These are phyloP conservation scores for Nemania sp. DNA, from an alignment of 2,329 filamentous ascomycete genomes.

Conservation along the genomic window DNA sequence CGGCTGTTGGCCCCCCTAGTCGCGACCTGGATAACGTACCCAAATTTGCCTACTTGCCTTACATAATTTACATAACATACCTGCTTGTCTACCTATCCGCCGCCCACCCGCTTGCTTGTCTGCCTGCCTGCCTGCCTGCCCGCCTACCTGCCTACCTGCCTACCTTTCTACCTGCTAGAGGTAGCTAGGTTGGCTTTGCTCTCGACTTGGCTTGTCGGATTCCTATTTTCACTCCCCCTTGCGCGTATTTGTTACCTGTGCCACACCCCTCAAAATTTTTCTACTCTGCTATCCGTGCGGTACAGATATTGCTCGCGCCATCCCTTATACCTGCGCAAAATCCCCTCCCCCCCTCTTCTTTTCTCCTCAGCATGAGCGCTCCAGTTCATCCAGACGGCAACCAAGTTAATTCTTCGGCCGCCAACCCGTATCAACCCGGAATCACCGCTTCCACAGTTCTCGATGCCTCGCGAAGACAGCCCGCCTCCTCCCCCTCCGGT, in stretches of 20 bases:
- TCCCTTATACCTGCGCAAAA: conserved; percentile 34
- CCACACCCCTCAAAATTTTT: conserved; percentile 41
- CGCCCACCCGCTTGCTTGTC: too few species aligned
- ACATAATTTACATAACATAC: too few species aligned
- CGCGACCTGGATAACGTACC: conserved; percentile 32
- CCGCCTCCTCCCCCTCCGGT: conserved; percentile 64
- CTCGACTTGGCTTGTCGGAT: conserved; percentile 38
- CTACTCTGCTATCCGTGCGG: conserved; percentile 32
- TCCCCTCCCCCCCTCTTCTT: conserved; percentile 35
- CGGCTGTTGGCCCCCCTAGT: conserved; percentile 37
- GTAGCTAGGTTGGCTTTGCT: conserved; percentile 35
- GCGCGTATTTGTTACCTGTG: conserved; percentile 36
- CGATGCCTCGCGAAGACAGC: conserved; percentile 67
- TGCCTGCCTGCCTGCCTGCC: background rate
- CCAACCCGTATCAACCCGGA: conserved; percentile 40
- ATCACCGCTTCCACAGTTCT: conserved; percentile 44
- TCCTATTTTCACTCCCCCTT: conserved; percentile 36
- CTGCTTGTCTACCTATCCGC: too few species aligned
- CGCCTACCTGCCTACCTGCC: background rate
- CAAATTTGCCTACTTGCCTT: conserved; percentile 16
- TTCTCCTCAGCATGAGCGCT: conserved; percentile 45
- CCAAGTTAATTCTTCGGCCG: conserved; percentile 44
- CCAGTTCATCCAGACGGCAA: conserved; percentile 42
- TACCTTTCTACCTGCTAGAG: background rate
- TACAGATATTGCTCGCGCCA: conserved; percentile 38